These are phyloP conservation scores for Myxozyma vanderwaltii DNA, from an alignment of 805 yeast species.

Conservation along the genomic window DNA sequence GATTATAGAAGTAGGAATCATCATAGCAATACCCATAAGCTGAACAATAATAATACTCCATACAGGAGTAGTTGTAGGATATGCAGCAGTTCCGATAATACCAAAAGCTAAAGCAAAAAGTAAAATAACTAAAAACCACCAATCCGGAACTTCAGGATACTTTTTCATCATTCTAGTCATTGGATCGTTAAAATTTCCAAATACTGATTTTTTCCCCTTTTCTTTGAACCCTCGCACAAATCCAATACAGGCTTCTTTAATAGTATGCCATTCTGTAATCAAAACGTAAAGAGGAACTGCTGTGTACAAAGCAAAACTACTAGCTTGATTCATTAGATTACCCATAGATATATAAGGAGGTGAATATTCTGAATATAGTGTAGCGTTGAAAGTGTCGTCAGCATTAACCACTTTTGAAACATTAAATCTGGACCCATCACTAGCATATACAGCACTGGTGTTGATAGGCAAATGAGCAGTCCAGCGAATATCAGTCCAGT, in stretches of 20 bases:
- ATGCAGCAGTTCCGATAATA: constrained; percentile 41
- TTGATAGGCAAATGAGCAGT: constrained; percentile 49
- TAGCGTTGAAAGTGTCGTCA: constrained; percentile 50
- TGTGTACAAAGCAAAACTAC: constrained; percentile 59
- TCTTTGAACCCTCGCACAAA: constrained; percentile 1
- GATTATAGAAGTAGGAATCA: constrained; percentile 64
- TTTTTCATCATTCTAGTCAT: constrained; percentile 46
- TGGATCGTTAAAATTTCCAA: constrained; percentile 29
- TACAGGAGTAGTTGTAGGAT: constrained; percentile 52
- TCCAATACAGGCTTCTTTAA: constrained; percentile 9
- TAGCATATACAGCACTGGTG: constrained; percentile 54
- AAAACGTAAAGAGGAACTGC: constrained; percentile 51
- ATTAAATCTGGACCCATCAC: constrained; percentile 52
- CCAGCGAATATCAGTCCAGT: constrained; percentile 42
- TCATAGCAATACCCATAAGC: constrained; percentile 54
- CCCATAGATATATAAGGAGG: constrained; percentile 71
- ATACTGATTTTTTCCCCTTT: constrained; percentile 29
- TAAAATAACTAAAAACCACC: constrained; percentile 62
- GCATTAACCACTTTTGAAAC: constrained; percentile 52
- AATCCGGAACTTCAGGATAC: constrained; percentile 72
- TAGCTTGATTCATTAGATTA: constrained; percentile 59
- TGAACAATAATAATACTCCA: constrained; percentile 65
- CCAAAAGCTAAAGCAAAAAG: constrained; percentile 44
- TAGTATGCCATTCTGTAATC: constrained; percentile 21
- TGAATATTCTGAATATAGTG: constrained; percentile 56